These are phyloP conservation scores for Fusarium continuum DNA, from an alignment of 2,329 filamentous ascomycete species.

Conservation along the genomic window DNA sequence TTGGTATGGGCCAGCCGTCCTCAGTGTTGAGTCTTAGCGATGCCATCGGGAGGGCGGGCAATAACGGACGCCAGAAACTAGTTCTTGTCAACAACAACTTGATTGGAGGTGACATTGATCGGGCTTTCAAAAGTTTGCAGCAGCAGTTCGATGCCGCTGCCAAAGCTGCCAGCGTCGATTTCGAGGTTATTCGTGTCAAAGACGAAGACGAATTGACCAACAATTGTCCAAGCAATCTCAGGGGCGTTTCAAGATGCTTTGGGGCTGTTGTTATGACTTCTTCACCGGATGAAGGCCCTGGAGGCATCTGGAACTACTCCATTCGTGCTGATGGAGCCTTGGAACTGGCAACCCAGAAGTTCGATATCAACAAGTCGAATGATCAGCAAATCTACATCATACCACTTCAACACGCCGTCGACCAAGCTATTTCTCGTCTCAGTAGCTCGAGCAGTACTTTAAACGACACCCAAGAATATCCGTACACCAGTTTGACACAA, in stretches of 20 bases:
- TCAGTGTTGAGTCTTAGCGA: slow-evolving; percentile 71
- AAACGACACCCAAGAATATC: slow-evolving; percentile 67
- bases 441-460: slow-evolving; percentile 56
- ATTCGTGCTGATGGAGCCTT: slow-evolving; percentile 79
- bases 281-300: slow-evolving; percentile 75
- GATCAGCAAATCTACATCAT: slow-evolving; percentile 80
- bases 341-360: slow-evolving; percentile 61
- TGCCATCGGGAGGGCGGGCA: slow-evolving; percentile 66
- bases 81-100: slow-evolving; percentile 82
- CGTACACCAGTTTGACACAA: slow-evolving; percentile 77
- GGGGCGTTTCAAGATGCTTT: slow-evolving; percentile 76
- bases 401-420: slow-evolving; percentile 82
- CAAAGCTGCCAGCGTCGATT: slow-evolving; percentile 64
- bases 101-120: slow-evolving; percentile 74
- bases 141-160: slow-evolving; percentile 62
- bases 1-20: slow-evolving; percentile 72
- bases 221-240: slow-evolving; percentile 69
- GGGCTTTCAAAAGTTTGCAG: slow-evolving; percentile 71
- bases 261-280: slow-evolving; percentile 78
- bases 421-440: slow-evolving; percentile 72
- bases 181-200: slow-evolving; percentile 63
- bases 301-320: slow-evolving; percentile 84
- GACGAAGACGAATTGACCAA: slow-evolving; percentile 66
- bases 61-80: slow-evolving; percentile 70
- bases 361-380: slow-evolving; percentile 74